These are phyloP conservation scores for Leccinum fallax DNA, from an alignment of 1,284 basidiomycete species.

Conservation along the genomic window DNA sequence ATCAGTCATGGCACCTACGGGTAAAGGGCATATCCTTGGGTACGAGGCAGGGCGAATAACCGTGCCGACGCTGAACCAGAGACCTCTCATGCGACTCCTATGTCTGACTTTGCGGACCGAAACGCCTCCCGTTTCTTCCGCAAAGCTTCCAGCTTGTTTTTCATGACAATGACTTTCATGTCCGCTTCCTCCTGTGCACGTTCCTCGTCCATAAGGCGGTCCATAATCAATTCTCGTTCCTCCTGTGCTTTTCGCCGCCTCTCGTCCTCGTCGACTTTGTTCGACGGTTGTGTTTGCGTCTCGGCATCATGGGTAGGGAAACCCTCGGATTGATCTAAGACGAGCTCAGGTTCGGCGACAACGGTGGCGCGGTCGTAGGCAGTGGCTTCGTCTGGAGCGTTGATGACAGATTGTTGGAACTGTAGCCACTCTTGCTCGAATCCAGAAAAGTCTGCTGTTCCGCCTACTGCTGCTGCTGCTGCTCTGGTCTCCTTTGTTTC, in stretches of 20 bases:
- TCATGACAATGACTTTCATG: conserved; percentile 66
- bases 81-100: conserved; percentile 13
- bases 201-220: conserved; percentile 78
- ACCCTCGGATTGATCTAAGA: conserved; percentile 52
- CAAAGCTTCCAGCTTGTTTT: conserved; percentile 62
- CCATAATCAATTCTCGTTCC: conserved; percentile 81
- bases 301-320: conserved; percentile 47
- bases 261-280: conserved; percentile 45
- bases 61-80: neutral
- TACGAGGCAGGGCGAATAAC: neutral
- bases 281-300: conserved; percentile 27
- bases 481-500: conserved; percentile 29
- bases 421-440: conserved; percentile 69
- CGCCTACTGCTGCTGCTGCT: conserved; percentile 44
- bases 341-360: conserved; percentile 66
- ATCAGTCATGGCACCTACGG: neutral
- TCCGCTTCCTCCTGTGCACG: conserved; percentile 83
- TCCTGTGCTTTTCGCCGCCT: conserved; percentile 60
- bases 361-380: conserved; percentile 65
- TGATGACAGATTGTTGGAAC: conserved; percentile 66
- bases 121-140: conserved; percentile 55
- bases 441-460: conserved; percentile 33
- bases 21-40: neutral
- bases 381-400: conserved; percentile 43
- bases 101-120: conserved; percentile 30